Conservation (phyloP, 2,329 filamentous ascomycete species). For the Plenodomus biglobosus region DNA sequence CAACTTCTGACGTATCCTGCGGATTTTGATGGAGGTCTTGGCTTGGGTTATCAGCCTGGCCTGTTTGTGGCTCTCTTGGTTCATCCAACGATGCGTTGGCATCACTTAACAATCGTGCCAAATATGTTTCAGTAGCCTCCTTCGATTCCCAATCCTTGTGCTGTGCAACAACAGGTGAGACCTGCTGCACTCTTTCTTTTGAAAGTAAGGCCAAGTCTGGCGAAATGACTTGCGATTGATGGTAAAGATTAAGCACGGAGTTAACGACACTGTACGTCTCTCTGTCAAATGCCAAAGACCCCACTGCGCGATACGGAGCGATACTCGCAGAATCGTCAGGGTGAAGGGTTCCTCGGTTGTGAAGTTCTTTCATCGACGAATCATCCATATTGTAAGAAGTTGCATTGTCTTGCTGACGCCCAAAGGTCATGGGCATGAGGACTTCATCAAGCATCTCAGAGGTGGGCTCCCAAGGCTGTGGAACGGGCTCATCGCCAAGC, state of each 20-base stretch:
- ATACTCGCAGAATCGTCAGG: conserved; percentile 46
- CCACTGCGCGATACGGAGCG: conserved; percentile 34
- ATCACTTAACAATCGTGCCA: conserved; percentile 51
- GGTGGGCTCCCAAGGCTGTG: conserved; percentile 13
- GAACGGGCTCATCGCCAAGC: conserved; percentile 46
- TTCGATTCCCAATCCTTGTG: conserved; percentile 58
- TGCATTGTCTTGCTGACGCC: conserved; percentile 4
- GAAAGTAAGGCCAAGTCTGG: conserved; percentile 46
- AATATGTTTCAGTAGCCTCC: conserved; percentile 57
- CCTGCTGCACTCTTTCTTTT: conserved; percentile 47
- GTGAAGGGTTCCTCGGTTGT: conserved; percentile 37
- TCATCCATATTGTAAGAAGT: conserved; percentile 38
- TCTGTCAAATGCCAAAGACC: conserved; percentile 41
- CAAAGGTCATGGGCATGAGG: conserved; percentile 13
- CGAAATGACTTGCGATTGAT: conserved; percentile 41
- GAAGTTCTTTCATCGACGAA: conserved; percentile 35
- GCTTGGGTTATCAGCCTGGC: conserved; percentile 5
- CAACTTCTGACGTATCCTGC: conserved; percentile 27
- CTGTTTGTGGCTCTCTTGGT: conserved; percentile 11
- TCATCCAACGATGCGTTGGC: conserved; percentile 34
- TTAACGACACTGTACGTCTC: conserved; percentile 50
- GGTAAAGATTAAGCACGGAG: conserved; percentile 46
- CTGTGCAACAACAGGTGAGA: conserved; percentile 57
- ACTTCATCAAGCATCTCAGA: conserved; percentile 14
- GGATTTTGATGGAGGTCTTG: conserved; percentile 21